These are phyloP conservation scores for Thielaviopsis euricoi DNA, from an alignment of 2,329 filamentous ascomycete species.

Conservation along the genomic window DNA sequence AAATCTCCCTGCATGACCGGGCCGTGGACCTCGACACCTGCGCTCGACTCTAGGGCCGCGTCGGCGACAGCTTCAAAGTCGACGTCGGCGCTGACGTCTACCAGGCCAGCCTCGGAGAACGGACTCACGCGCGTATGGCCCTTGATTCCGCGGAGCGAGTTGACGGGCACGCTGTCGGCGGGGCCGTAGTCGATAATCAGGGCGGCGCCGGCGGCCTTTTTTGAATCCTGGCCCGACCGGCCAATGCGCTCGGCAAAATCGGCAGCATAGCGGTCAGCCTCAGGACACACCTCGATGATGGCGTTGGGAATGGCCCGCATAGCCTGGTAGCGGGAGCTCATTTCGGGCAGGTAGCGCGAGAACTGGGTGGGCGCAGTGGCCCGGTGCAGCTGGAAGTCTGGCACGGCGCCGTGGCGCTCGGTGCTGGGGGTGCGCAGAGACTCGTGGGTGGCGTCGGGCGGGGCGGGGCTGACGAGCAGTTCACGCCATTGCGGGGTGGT, in stretches of 20 bases:
- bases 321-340: constrained; percentile 60
- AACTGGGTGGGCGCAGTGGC: constrained; percentile 64
- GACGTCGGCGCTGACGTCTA: constrained; percentile 83
- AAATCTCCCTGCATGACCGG: constrained; percentile 77
- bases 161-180: constrained; percentile 57
- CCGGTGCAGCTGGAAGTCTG: constrained; percentile 78
- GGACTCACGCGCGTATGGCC: constrained; percentile 62
- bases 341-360: constrained; percentile 68
- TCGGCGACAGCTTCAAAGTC: constrained; percentile 84
- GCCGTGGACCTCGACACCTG: constrained; percentile 78
- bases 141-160: constrained; percentile 80
- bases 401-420: constrained; percentile 34
- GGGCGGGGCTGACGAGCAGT: constrained; percentile 56
- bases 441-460: constrained; percentile 34
- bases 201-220: constrained; percentile 68
- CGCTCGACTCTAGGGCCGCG: constrained; percentile 55
- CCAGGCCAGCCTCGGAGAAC: constrained; percentile 61
- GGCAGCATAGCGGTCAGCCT: constrained; percentile 61
- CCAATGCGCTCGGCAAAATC: constrained; percentile 80
- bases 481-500: constrained; percentile 51
- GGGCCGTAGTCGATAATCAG: constrained; percentile 95
- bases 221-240: constrained; percentile 35
- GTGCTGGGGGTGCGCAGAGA: constrained; percentile 37
- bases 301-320: constrained; percentile 52
- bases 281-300: constrained; percentile 79